Evolutionary conservation across 495 filamentous ascomycete species (phyloP), one percentile per base, ranked within the genome.

Genomic region (Penicillium egyptiacum): DNA sequence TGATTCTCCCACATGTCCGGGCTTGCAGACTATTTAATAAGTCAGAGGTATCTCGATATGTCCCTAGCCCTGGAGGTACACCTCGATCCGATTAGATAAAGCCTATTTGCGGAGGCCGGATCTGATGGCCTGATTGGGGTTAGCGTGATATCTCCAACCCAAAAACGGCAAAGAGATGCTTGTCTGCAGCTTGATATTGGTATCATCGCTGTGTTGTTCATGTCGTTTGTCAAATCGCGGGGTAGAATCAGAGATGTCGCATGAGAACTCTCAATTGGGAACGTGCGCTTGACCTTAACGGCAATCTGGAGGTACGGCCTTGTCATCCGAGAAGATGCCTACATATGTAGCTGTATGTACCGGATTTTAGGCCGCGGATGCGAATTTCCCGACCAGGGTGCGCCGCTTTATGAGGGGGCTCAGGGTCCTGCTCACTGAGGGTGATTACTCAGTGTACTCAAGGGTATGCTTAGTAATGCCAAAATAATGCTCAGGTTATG

Each of bases 81-180:
- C 53, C 19, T 55, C 53, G 9, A 41, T 53, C 35, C 52, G 51
- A 59, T 59, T 62, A 58, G 65, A 63, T 68, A 63, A 56, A 54
- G 23, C 46, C 14, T 14, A 53, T 41, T 57, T 64, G 62, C 55
- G 63, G 66, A 59, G 63, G 45, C 52, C 69, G 70, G 69, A 73
- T 73, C 61, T 22, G 23, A 51, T 60, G 35, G 0, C 69, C 62
- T 17, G 40, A 63, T 64, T 22, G 4, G 60, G 70, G 35, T 52
- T 73, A 71, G 70, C 55, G 60, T 26, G 16, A 4, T 14, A 16
- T 19, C 12, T 11, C 7, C 28, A 17, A 23, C 40, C 53, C 35
- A 2, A 40, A 66, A 62, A 17, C 14, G 60, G 64, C 49, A 67
- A 58, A 33, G 17, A 20, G 62, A 68, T 68, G 56, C 65, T 50